Percentiles rank a stretch among this genome's conserved stretches.
These are phyloP conservation scores for Pseudogymnoascus sp. DNA, from an alignment of 2,329 filamentous ascomycete genomes.

Conservation along the genomic window DNA sequence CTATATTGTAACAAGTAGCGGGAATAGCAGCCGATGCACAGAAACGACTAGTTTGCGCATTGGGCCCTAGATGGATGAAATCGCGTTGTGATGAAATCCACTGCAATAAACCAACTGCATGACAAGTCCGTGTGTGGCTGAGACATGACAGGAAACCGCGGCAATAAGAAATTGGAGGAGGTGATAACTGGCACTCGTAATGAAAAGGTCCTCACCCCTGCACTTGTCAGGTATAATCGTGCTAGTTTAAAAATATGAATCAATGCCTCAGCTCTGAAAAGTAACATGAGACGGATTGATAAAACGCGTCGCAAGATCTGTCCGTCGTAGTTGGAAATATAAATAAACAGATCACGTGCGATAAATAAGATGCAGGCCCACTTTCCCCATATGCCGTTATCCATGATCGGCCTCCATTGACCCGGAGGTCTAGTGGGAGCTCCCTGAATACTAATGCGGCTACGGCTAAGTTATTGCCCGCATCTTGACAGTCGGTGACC, in stretches of 20 bases:
- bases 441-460: background rate
- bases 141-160: constrained; percentile 1
- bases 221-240: constrained; percentile 2
- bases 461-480: background rate
- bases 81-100: constrained; percentile 1
- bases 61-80: background rate
- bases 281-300: constrained; percentile 3
- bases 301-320: background rate
- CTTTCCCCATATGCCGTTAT: background rate
- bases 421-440: background rate
- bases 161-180: constrained; percentile 7
- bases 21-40: background rate
- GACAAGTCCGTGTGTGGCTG: constrained; percentile 9
- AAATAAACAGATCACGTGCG: background rate
- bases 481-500: background rate
- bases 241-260: background rate
- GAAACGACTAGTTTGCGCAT: background rate
- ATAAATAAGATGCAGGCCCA: background rate
- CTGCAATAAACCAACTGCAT: constrained; percentile 3
- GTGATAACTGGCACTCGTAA: background rate
- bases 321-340: background rate
- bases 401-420: background rate
- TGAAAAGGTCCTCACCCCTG: constrained; percentile 4
- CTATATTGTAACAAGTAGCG: background rate
- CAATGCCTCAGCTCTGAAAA: background rate